Evolutionary conservation across 192 early-diverging fungal species (phyloP).

Genomic region (Helicostylum pulchrum): DNA sequence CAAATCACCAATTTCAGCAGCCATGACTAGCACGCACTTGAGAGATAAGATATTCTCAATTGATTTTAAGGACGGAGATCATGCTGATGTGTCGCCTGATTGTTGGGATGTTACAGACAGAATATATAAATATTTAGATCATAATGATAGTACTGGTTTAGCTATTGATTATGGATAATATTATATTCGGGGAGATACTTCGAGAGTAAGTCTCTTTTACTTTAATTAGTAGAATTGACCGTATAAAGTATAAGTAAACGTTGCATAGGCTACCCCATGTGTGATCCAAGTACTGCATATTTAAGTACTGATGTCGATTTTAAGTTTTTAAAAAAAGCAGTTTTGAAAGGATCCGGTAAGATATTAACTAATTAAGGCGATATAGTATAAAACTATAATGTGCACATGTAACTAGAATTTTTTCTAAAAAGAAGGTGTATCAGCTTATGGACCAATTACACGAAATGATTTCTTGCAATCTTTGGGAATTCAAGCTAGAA

Average conservation of each 20-base stretch:
- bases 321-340: constrained; percentile 58
- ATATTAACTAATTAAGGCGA: too few relatives aligned
- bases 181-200: constrained; percentile 65
- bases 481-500: constrained; percentile 78
- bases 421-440: constrained; percentile 12
- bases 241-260: constrained; percentile 66
- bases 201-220: constrained; percentile 29
- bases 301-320: constrained; percentile 94
- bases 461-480: constrained; percentile 73
- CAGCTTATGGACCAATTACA: constrained; percentile 72
- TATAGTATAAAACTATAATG: background rate
- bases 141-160: constrained; percentile 66
- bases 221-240: constrained; percentile 52
- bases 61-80: constrained; percentile 67
- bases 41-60: constrained; percentile 36
- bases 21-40: constrained; percentile 43
- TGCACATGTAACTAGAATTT: background rate
- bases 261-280: constrained; percentile 64
- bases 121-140: constrained; percentile 68
- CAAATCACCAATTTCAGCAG: constrained; percentile 59
- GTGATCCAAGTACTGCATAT: constrained; percentile 79
- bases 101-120: constrained; percentile 58
- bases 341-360: constrained; percentile 30
- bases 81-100: constrained; percentile 84
- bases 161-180: constrained; percentile 91